These are phyloP conservation scores for Saccharomycopsis crataegensis DNA, from an alignment of 1,139 yeast genomes.

Conservation along the genomic window DNA sequence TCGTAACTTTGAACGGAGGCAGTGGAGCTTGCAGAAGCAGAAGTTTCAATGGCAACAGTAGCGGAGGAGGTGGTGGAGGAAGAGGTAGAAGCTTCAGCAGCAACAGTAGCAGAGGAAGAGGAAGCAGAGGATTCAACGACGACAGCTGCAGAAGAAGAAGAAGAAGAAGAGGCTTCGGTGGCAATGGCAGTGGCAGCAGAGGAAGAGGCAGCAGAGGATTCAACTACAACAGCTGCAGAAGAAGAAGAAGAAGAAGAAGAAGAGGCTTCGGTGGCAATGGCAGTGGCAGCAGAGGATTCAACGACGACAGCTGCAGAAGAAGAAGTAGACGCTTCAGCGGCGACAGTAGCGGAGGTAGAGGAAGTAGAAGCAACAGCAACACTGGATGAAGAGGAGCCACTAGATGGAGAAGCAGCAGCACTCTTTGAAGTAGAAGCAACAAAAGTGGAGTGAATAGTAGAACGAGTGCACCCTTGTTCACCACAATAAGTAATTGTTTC, in stretches of 20 bases:
- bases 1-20: too few relatives aligned
- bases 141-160: background rate
- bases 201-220: background rate
- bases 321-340: too few relatives aligned
- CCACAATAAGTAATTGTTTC: background rate
- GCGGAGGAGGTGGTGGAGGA: background rate
- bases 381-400: too few relatives aligned
- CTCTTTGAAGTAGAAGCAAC: constrained; percentile 11
- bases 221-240: background rate
- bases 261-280: background rate
- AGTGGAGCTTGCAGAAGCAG: too few relatives aligned
- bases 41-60: background rate
- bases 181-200: background rate
- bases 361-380: too few relatives aligned
- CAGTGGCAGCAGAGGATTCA: background rate
- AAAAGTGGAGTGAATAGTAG: constrained; percentile 12
- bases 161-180: background rate
- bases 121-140: background rate
- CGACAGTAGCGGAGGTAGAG: too few relatives aligned
- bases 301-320: background rate
- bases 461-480: constrained; percentile 20
- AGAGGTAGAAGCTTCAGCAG: background rate
- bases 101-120: background rate
- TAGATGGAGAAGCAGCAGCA: constrained; percentile 9
- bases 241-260: background rate